Evolutionary conservation across 768 basidiomycete genomes (phyloP).

Genomic region (Phylloporus sp.): DNA sequence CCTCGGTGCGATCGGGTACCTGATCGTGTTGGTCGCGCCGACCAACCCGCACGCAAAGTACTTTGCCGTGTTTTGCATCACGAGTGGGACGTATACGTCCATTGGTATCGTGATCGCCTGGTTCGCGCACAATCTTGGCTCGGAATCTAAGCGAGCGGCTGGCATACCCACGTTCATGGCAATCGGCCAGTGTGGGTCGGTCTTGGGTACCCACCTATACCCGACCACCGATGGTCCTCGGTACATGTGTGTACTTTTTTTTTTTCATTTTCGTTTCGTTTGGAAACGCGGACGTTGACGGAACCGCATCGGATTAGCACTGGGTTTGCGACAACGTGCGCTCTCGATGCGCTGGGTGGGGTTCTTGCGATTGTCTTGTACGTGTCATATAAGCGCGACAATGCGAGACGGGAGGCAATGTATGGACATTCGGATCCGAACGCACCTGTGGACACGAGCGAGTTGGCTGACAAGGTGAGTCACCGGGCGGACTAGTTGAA

Average conservation of each 20-base stretch:
- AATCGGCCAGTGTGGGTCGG: slow-evolving; percentile 72
- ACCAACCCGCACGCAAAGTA: slow-evolving; percentile 60
- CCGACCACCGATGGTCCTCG: slow-evolving; percentile 57
- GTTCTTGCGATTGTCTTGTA: slow-evolving; percentile 41
- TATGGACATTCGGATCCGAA: slow-evolving; percentile 47
- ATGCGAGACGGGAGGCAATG: slow-evolving; percentile 45
- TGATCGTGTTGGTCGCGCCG: slow-evolving; percentile 53
- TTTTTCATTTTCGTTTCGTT: neutral
- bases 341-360: slow-evolving; percentile 13
- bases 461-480: slow-evolving; percentile 62
- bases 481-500: neutral
- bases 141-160: slow-evolving; percentile 71
- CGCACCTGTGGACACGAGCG: slow-evolving; percentile 52
- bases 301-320: slow-evolving; percentile 31
- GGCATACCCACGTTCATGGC: slow-evolving; percentile 78
- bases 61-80: slow-evolving; percentile 75
- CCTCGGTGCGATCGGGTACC: slow-evolving; percentile 43
- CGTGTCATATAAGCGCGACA: slow-evolving; percentile 60
- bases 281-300: no score
- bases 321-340: slow-evolving; percentile 53
- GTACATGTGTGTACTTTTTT: slow-evolving; percentile 47
- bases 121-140: slow-evolving; percentile 76
- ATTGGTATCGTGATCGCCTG: slow-evolving; percentile 74
- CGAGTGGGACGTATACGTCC: slow-evolving; percentile 69
- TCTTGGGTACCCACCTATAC: slow-evolving; percentile 72